A percentile compares a stretch with the other conserved stretches of the same genome.
phyloP scores from a whole-genome alignment of 192 early-diverging fungal species.

The Rhizoclosmatium sp. region DNA sequence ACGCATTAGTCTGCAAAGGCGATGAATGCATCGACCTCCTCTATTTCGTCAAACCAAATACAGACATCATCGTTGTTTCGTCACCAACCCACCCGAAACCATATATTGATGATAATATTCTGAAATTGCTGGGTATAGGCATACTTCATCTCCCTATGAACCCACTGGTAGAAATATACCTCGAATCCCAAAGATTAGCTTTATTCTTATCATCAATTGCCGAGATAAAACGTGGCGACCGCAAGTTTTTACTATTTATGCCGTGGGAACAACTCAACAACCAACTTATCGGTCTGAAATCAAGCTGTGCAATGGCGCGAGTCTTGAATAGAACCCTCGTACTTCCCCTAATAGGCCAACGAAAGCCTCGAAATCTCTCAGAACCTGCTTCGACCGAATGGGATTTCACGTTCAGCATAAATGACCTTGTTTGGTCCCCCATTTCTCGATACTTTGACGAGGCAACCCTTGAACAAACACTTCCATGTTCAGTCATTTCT shows the following conservation, averaged over 20 bases:
- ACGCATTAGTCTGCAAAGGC: background rate
- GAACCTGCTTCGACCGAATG: background rate
- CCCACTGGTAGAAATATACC: no score
- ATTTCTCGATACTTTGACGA: conserved; percentile 44
- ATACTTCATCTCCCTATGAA: background rate
- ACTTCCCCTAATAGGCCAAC: conserved; percentile 40
- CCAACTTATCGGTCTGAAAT: conserved; percentile 47
- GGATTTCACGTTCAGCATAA: conserved; percentile 40
- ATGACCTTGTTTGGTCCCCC: conserved; percentile 28
- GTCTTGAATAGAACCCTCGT: conserved; percentile 44
- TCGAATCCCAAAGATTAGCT: no score
- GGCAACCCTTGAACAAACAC: background rate
- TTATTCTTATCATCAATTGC: no score
- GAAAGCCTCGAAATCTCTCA: conserved; percentile 19
- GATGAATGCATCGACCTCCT: background rate
- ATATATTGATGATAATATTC: no score
- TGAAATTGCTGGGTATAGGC: background rate
- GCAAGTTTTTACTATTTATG: conserved; percentile 43
- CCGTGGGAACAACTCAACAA: conserved; percentile 56
- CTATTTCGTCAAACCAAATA: background rate
- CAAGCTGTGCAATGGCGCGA: conserved; percentile 43
- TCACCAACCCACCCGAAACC: background rate
- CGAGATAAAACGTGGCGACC: background rate
- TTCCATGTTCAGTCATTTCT: conserved; percentile 27
- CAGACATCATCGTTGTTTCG: background rate